Conservation (phyloP, 441 rosid species). For the Erysimum cheiri region DNA sequence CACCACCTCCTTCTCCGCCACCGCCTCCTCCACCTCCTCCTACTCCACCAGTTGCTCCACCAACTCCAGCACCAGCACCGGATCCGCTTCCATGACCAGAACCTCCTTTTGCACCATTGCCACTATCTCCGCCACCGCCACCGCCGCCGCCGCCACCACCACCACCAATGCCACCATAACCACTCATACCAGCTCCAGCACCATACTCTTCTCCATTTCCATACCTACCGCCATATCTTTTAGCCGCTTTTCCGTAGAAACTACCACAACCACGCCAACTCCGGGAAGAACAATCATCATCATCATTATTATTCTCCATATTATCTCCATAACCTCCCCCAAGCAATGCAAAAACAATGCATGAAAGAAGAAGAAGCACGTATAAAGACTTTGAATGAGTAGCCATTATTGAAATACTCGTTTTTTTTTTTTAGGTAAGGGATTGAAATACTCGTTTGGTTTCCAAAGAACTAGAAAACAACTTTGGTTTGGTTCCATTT, state of each 20-base stretch:
- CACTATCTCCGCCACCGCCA: conserved; percentile 41
- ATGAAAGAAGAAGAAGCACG: conserved; percentile 36
- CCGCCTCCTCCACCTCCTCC: conserved; percentile 38
- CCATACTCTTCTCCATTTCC: conserved; percentile 19
- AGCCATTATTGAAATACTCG: too few relatives aligned
- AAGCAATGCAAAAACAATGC: conserved; percentile 38
- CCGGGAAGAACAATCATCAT: conserved; percentile 44
- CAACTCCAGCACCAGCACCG: conserved; percentile 36
- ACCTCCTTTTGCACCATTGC: conserved; percentile 31
- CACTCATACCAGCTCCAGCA: conserved; percentile 22
- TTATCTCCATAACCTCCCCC: conserved; percentile 29
- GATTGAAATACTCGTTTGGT: conserved; percentile 11
- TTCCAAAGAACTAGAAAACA: conserved; percentile 33
- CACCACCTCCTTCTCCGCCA: conserved; percentile 39
- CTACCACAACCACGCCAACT: conserved; percentile 63
- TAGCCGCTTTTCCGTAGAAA: conserved; percentile 43
- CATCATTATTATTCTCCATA: conserved; percentile 25
- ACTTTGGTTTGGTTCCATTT: conserved; percentile 38
- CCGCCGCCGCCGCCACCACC: conserved; percentile 42
- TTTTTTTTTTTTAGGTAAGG: too few relatives aligned
- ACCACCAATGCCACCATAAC: conserved; percentile 10
- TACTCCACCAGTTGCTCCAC: conserved; percentile 16
- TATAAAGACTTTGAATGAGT: conserved; percentile 10
- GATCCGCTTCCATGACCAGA: conserved; percentile 39
- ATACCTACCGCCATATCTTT: conserved; percentile 18